Conservation (phyloP, 2,329 filamentous ascomycete genomes). For the Lachnum nothofagi region DNA sequence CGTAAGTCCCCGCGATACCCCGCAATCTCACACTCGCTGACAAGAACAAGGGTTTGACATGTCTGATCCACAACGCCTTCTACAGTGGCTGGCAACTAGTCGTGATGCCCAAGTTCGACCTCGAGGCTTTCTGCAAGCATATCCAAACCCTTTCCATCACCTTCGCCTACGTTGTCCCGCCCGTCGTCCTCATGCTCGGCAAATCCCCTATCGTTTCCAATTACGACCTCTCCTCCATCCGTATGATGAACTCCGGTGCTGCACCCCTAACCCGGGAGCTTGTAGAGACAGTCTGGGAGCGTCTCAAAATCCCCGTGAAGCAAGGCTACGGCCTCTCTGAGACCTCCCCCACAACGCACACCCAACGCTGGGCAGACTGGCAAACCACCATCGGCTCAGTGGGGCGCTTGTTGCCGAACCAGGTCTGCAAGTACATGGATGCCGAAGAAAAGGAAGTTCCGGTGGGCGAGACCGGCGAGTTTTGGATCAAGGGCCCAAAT, state of each 20-base stretch:
- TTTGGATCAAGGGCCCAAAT: constrained; percentile 75
- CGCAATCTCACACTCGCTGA: neutral
- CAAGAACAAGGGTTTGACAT: constrained; percentile 55
- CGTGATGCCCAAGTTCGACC: constrained; percentile 74
- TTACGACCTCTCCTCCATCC: constrained; percentile 73
- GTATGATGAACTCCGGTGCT: constrained; percentile 82
- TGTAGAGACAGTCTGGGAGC: constrained; percentile 67
- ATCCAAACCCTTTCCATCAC: constrained; percentile 71
- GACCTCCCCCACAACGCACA: constrained; percentile 73
- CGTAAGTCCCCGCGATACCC: constrained; percentile 43
- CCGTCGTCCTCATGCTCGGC: constrained; percentile 72
- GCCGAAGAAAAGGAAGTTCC: constrained; percentile 56
- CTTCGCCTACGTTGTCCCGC: constrained; percentile 77
- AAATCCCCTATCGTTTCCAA: constrained; percentile 74
- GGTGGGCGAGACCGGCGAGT: constrained; percentile 61
- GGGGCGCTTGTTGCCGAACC: constrained; percentile 71
- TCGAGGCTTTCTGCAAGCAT: constrained; percentile 70
- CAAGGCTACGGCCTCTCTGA: constrained; percentile 91
- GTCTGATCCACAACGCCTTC: constrained; percentile 63
- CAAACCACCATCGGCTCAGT: constrained; percentile 69
- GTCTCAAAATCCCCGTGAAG: constrained; percentile 75
- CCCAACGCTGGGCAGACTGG: constrained; percentile 73
- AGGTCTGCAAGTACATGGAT: constrained; percentile 76
- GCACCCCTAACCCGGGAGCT: constrained; percentile 79
- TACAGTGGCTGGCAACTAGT: constrained; percentile 62